Evolutionary conservation across 441 rosid genomes (phyloP).

Genomic region (Gossypium lobatum): DNA sequence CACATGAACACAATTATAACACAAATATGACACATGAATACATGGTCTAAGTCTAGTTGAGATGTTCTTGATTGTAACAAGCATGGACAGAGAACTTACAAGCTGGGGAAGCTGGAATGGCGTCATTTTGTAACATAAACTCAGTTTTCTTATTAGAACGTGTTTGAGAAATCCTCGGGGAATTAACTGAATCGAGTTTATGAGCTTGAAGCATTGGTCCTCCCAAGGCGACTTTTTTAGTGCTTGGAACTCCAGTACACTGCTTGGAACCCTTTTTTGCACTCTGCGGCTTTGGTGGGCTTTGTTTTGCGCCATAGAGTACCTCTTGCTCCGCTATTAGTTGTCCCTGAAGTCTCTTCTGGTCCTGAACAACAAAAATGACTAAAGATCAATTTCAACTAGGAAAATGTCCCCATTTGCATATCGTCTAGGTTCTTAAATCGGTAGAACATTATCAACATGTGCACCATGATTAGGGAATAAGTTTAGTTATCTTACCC

Average conservation of each 20-base stretch:
- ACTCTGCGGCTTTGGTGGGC: slow-evolving; percentile 57
- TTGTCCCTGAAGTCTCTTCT: slow-evolving; percentile 85
- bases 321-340: slow-evolving; percentile 79
- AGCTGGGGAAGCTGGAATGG: slow-evolving; percentile 43
- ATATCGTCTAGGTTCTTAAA: neutral
- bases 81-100: slow-evolving; percentile 33
- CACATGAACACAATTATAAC: neutral
- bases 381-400: neutral
- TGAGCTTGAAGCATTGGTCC: slow-evolving; percentile 31
- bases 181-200: slow-evolving; percentile 28
- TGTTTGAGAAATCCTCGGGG: slow-evolving; percentile 21
- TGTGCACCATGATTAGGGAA: neutral
- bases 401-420: slow-evolving; percentile 3
- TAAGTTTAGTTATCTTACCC: slow-evolving; percentile 39
- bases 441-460: neutral
- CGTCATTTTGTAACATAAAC: slow-evolving; percentile 30
- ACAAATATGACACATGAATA: neutral
- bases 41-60: neutral
- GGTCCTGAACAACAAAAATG: slow-evolving; percentile 47
- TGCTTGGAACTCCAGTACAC: slow-evolving; percentile 53
- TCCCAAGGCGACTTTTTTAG: slow-evolving; percentile 51
- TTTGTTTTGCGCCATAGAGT: slow-evolving; percentile 69
- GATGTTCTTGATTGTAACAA: neutral
- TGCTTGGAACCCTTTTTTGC: slow-evolving; percentile 57
- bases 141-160: slow-evolving; percentile 45